phyloP scores from a whole-genome alignment of 2,329 filamentous ascomycete species.

The Curvularia spicifera region DNA sequence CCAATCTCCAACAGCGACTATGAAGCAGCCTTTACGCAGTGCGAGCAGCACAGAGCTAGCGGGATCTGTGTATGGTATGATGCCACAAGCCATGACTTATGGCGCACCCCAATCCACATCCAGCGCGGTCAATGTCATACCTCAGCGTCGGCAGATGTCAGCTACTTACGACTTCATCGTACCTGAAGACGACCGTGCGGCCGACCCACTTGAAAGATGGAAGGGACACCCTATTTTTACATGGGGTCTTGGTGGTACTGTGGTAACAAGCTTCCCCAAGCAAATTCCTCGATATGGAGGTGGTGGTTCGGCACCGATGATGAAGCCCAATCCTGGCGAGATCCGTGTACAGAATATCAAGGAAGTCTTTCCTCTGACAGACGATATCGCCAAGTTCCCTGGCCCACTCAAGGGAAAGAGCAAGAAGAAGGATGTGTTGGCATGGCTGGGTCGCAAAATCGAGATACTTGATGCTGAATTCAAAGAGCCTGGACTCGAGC shows the following conservation, averaged over 20 bases:
- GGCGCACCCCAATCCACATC: slow-evolving; percentile 31
- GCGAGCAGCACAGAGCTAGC: slow-evolving; percentile 57
- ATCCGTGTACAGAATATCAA: slow-evolving; percentile 79
- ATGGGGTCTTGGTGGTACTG: slow-evolving; percentile 84
- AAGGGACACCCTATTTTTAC: slow-evolving; percentile 84
- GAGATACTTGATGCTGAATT: slow-evolving; percentile 68
- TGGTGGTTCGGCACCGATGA: slow-evolving; percentile 73
- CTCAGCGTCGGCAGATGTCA: slow-evolving; percentile 51
- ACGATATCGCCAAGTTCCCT: slow-evolving; percentile 80
- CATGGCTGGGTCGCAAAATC: slow-evolving; percentile 82
- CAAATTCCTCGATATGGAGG: slow-evolving; percentile 85
- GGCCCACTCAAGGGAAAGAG: slow-evolving; percentile 87
- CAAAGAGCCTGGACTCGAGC: slow-evolving; percentile 55
- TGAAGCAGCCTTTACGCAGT: slow-evolving; percentile 55
- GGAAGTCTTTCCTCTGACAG: slow-evolving; percentile 72
- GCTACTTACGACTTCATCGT: slow-evolving; percentile 62
- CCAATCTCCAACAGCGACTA: slow-evolving; percentile 64
- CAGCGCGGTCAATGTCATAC: slow-evolving; percentile 36
- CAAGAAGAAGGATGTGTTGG: slow-evolving; percentile 91
- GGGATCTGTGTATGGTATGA: slow-evolving; percentile 60
- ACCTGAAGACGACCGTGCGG: slow-evolving; percentile 62
- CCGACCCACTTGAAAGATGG: slow-evolving; percentile 87
- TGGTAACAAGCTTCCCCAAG: slow-evolving; percentile 87
- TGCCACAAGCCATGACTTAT: slow-evolving; percentile 49
- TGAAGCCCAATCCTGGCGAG: slow-evolving; percentile 82